Percentiles rank a stretch among this genome's conserved stretches.
Evolutionary conservation across 768 basidiomycete genomes (phyloP).

Genomic region (Phanerochaete sordida): DNA sequence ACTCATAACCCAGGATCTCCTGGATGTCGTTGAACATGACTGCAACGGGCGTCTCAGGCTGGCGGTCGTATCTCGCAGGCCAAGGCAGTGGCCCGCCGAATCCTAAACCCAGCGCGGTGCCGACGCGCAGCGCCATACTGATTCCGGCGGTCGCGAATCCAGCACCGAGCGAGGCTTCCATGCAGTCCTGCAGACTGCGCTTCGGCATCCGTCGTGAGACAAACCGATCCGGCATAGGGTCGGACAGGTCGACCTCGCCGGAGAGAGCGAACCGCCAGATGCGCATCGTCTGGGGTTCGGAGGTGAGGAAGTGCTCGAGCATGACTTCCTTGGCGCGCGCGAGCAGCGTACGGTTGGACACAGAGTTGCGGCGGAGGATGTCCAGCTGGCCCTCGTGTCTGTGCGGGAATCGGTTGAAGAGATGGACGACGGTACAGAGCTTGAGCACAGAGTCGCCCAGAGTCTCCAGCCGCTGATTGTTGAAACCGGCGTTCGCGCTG

Average conservation of each 20-base stretch:
- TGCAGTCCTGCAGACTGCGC: constrained; percentile 79
- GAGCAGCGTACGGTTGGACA: constrained; percentile 72
- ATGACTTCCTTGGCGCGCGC: constrained; percentile 60
- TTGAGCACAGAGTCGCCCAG: constrained; percentile 84
- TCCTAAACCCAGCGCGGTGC: constrained; percentile 60
- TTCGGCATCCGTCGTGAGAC: constrained; percentile 54
- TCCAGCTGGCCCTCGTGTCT: constrained; percentile 84
- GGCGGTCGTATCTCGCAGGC: constrained; percentile 49
- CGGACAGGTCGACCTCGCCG: constrained; percentile 33
- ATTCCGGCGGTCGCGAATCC: constrained; percentile 73
- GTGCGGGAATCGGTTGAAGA: constrained; percentile 72
- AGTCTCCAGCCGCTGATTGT: constrained; percentile 85
- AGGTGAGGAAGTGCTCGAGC: constrained; percentile 60
- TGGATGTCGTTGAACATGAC: constrained; percentile 55
- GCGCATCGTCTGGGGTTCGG: constrained; percentile 49
- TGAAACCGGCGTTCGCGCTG: constrained; percentile 55
- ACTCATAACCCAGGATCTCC: constrained; percentile 64
- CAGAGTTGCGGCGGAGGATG: constrained; percentile 53
- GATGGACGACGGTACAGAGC: constrained; percentile 68
- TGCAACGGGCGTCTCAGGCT: constrained; percentile 34
- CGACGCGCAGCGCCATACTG: constrained; percentile 59
- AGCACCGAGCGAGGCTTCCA: constrained; percentile 83
- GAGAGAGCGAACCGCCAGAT: constrained; percentile 57
- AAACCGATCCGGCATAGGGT: constrained; percentile 23
- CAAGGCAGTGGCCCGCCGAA: constrained; percentile 74